Evolutionary conservation across 2,329 filamentous ascomycete genomes (phyloP), one percentile per base, ranked within the genome.

Genomic region (Xylariaceae sp.): DNA sequence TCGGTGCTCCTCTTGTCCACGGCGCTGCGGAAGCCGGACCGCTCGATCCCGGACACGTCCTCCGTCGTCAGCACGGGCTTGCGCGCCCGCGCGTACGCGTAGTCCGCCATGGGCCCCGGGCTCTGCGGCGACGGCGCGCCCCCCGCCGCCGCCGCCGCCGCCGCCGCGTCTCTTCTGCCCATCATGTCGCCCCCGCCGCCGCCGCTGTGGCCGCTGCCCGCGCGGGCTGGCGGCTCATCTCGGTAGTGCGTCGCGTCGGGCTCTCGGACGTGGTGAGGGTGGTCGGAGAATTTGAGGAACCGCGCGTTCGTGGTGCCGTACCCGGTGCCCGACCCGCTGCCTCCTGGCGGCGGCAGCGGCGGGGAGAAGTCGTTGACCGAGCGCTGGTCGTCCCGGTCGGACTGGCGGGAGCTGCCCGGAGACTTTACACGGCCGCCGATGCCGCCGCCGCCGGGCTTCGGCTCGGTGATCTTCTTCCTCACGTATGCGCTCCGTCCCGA

Each of bases 401-500:
- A 59, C 26, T 43, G 33, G 7, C 43, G 44, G 27, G 33, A 30
- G 16, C 59, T 61, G 11, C 55, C 49, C 14, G 51, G 44, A 2
- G 65, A 65, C 35, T 58, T 57, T 13, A 59, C 53, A 7, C 61
- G 56, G 21, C 47, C 49, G 31, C 23, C 11, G 7, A n/a, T 18
- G 9, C 32, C 37, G 19, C 52, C 53, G 13, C 60, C 60, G 22
- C 47, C 55, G 3, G 52, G 42, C 33, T 63, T 67, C 17, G 63
- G 58, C 37, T 75, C 67, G 0, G 65, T 70, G 43, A 70, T 72
- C 58, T 73, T 75, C 52, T 75, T 75, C 47, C 72, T 68, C 50
- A 73, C 72, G 44, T 72, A 64, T 19, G 72, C 72, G 53, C 72
- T 75, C 35, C 72, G 61, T 39, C 70, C 72, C 5, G 72, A 77